Evolutionary conservation across 2,329 filamentous ascomycete species (phyloP), one percentile per base, ranked within the genome.

Genomic region (Dichotomopilus funicola): DNA sequence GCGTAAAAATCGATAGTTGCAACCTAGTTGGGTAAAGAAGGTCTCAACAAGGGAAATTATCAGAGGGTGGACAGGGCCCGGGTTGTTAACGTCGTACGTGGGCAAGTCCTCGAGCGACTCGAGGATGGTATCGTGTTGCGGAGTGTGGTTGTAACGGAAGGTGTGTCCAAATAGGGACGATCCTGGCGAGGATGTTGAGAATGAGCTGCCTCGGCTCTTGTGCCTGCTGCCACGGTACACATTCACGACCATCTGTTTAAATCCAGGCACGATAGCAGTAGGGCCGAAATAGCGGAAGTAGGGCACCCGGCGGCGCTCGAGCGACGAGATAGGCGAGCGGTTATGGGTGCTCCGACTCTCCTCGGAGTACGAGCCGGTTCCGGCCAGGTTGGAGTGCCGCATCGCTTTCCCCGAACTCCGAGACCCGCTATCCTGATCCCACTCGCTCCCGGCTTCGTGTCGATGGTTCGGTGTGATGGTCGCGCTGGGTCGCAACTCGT

Each of bases 231-330:
- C 84, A 56, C 85, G 80, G 36, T 61, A 85, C 13, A 71, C 63
- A 45, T 71, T 66, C 56, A 88, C 85, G 33, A 95, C 88, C 89
- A 95, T 95, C 69, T 95, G 89, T 71, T 95, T 95, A 73, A 91
- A 95, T 27, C 90, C 90, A 1, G 90, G 90, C 51, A 94, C 89
- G 65, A 95, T 95, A 59, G 90, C 91, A 1, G 91, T 95, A 0
- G 89, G 89, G 0, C 90, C 91, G 67, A 95, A 94, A 70, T 94
- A 95, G 58, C 91, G 79, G 65, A 95, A 95, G 68, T 94, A 96
- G 0, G 90, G 90, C 60, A 95, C 88, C 53, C 86, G 80, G 65
- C 87, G 75, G 58, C 80, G 75, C 67, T 80, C 76, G 35, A 80
- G 73, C 49, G 19, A 27, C 19, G 77, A 70, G 9, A 72, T 64